Evolutionary conservation across 202 grass and related monocot species (phyloP), one percentile per base, ranked within the genome.

Genomic region (Dendrocalamus latiflorus): DNA sequence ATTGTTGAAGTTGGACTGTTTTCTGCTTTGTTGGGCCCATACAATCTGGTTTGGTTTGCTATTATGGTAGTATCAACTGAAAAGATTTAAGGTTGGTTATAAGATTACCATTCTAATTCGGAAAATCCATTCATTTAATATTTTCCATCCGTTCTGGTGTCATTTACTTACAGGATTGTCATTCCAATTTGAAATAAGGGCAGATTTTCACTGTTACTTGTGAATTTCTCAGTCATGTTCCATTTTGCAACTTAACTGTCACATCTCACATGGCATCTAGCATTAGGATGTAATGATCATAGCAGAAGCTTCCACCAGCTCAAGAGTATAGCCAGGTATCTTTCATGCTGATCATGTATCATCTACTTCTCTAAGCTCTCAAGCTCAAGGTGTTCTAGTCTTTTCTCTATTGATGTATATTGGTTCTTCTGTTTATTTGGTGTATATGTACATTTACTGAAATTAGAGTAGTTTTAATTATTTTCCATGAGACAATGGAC

Each of bases 1-100:
- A 22, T 39, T 87, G 9, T 73, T 90, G 2, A 76, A 66, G 18
- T 51, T 86, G 5, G 65, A 77, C n/a, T 9, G 8, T 72, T 55
- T 56, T 59, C 16, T 60, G 44, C 61, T 85, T 56, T 21, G 41
- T 73, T 48, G 1, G 51, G 59, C 26, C 38, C 55, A 59, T 67
- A 16, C 16, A 45, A 56, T 84, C 25, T 65, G 57, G 25, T 56
- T 76, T 85, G 28, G 28, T 86, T 13, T 89, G 9, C 56, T 58
- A 72, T 66, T 66, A 70, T 75, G 66, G 28, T 37, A 6, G 30
- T 65, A 74, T 38, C 18, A 17, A 39, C 26, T 33, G 21, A 37
- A 65, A 76, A 77, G 1, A 39, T 64, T 34, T 38, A 16, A 57
- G 47, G 28, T 84, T 79, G 0, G 7, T 30, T 84, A 24, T 59